Base-by-base conservation (phyloP, 306 rosid species). In the Pterocarpus macrocarpus region DNA sequence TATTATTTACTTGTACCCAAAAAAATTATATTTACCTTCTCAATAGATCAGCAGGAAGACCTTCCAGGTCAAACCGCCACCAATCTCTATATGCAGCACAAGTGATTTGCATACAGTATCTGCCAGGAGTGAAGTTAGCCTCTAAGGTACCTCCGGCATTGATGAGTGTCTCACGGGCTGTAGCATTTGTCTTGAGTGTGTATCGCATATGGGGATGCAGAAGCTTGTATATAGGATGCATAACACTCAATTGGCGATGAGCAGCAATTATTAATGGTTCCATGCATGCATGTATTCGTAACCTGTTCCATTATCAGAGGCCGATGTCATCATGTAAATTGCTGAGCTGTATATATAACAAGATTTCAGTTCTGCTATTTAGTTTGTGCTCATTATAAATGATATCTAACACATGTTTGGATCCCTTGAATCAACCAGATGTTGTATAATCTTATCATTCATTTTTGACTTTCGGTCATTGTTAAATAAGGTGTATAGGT, bases 201-300 rank as follows among this genome's bases (percentile, higher is more conserved):
- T 82, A 82, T 64, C 74, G 64, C 89, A 86, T 79, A 39, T 75
- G 85, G 36, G 89, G 89, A 64, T 82, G 80, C 75, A 73, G 16
- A 71, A 87, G 80, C 75, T 87, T 87, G 81, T 70, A 87, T 36
- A 84, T 65, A 7, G 90, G 88, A 68, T 87, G 90, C 79, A 87
- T 87, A 41, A 36, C 90, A 82, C 88, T 87, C 84, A 84, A 13
- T 36, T 87, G 90, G 7, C 86, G 69, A 80, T 79, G 88, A 75
- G 83, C 66, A 10, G 81, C 89, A 41, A 86, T 82, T 69, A 86
- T 79, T 15, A 86, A 75, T 57, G 86, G 86, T 49, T 82, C 86
- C 52, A 86, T 79, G 73, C 84, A 64, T 61, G 89, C 89, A 50
- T 86, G 89, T 76, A 80, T 79, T 4, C 86, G n/a, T 76, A 86